Conservation (phyloP, 352 stramenopile genomes). For the Phytophthora vignae region DNA sequence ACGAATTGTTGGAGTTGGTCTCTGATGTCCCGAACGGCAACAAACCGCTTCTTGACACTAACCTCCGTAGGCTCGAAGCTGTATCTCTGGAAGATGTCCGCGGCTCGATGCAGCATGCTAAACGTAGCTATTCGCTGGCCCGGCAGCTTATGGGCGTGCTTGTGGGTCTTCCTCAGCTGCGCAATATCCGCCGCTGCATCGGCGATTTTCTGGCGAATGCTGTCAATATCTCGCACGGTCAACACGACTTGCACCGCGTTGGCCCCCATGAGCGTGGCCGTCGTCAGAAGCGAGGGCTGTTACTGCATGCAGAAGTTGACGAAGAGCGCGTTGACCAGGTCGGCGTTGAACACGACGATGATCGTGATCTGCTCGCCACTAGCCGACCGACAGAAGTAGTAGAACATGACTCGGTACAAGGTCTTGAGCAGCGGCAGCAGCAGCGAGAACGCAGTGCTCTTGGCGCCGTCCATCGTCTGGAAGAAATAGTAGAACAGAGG, state of each 20-base stretch:
- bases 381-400: constrained; percentile 30
- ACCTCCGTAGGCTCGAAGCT: constrained; percentile 2
- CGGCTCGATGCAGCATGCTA: constrained; percentile 14
- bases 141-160: neutral
- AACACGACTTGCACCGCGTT: constrained; percentile 12
- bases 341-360: constrained; percentile 42
- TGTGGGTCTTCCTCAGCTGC: constrained; percentile 4
- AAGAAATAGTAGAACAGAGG: constrained; percentile 36
- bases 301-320: constrained; percentile 46
- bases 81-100: constrained; percentile 11
- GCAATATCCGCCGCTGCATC: constrained; percentile 6
- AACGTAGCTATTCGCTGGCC: constrained; percentile 5
- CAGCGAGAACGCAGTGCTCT: constrained; percentile 14
- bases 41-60: no score
- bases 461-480: constrained; percentile 3
- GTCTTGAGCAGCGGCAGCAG: constrained; percentile 12
- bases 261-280: constrained; percentile 4
- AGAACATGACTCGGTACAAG: constrained; percentile 16
- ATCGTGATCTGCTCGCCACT: constrained; percentile 26
- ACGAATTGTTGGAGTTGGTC: neutral
- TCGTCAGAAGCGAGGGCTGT: constrained; percentile 19
- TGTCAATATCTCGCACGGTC: constrained; percentile 9
- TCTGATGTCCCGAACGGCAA: neutral
- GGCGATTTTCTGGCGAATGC: constrained; percentile 16
- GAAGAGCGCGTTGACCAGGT: constrained; percentile 42